Evolutionary conservation across 2,329 filamentous ascomycete genomes (phyloP).

Genomic region (Bipolaris oryzae): DNA sequence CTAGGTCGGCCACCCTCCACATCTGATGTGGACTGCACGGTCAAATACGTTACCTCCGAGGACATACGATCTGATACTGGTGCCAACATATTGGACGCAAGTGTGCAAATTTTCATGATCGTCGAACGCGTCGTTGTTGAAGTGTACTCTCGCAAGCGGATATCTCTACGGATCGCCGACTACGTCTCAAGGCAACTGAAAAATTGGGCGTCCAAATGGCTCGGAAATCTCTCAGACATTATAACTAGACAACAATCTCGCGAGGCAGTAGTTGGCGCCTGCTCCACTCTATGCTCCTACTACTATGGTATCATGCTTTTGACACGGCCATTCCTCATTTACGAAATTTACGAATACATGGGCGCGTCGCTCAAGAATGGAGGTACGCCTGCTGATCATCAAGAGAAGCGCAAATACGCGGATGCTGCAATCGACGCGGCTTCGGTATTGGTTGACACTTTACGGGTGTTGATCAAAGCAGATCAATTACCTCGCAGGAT

Average conservation of each 20-base stretch:
- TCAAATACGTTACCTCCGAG: slow-evolving; percentile 45
- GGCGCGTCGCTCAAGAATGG: slow-evolving; percentile 40
- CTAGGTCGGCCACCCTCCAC: slow-evolving; percentile 60
- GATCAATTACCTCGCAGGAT: slow-evolving; percentile 35
- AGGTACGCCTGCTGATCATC: slow-evolving; percentile 32
- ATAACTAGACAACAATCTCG: slow-evolving; percentile 34
- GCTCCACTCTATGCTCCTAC: slow-evolving; percentile 59
- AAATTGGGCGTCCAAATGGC: slow-evolving; percentile 49
- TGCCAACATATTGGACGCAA: slow-evolving; percentile 40
- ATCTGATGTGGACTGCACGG: slow-evolving; percentile 57
- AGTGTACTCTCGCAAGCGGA: slow-evolving; percentile 52
- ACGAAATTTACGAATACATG: slow-evolving; percentile 52
- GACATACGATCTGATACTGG: slow-evolving; percentile 22
- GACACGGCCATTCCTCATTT: slow-evolving; percentile 60
- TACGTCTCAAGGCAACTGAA: slow-evolving; percentile 51
- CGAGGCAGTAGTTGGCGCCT: slow-evolving; percentile 50
- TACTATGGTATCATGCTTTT: slow-evolving; percentile 62
- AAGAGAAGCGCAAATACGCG: slow-evolving; percentile 37
- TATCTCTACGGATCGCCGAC: slow-evolving; percentile 49
- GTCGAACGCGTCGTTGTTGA: slow-evolving; percentile 57
- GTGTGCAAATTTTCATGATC: slow-evolving; percentile 55
- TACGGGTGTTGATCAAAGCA: slow-evolving; percentile 27
- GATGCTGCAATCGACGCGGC: slow-evolving; percentile 42
- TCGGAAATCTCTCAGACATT: slow-evolving; percentile 37
- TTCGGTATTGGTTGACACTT: slow-evolving; percentile 34